Evolutionary conservation across 1,139 yeast species (phyloP).

Genomic region (Taphrina deformans): DNA sequence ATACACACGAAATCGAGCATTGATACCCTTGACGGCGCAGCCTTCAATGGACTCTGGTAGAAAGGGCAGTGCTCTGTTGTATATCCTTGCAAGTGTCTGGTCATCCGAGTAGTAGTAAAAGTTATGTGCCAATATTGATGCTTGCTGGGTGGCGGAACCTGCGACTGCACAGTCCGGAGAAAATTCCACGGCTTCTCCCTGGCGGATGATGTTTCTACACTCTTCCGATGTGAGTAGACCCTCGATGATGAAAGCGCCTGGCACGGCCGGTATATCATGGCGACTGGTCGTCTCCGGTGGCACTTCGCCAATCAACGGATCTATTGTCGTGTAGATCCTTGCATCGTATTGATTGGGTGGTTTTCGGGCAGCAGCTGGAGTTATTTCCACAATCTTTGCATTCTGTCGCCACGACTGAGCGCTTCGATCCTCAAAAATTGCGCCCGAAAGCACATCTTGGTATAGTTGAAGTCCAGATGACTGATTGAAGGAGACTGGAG

Average conservation of each 20-base stretch:
- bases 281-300: neutral
- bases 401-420: neutral
- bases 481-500: slow-evolving; percentile 7
- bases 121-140: slow-evolving; percentile 29
- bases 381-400: slow-evolving; percentile 17
- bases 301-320: neutral
- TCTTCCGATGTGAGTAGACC: slow-evolving; percentile 4
- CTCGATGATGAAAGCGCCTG: slow-evolving; percentile 30
- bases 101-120: slow-evolving; percentile 30
- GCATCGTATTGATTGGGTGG: slow-evolving; percentile 32
- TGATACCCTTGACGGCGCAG: slow-evolving; percentile 24
- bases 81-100: neutral
- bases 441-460: slow-evolving; percentile 12
- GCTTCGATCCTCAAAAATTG: slow-evolving; percentile 4
- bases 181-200: slow-evolving; percentile 24
- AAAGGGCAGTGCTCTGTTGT: slow-evolving; percentile 14
- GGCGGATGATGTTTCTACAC: slow-evolving; percentile 21
- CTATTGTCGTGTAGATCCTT: slow-evolving; percentile 18
- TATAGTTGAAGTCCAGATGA: slow-evolving; percentile 4
- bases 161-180: slow-evolving; percentile 29
- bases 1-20: slow-evolving; percentile 30
- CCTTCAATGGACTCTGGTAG: slow-evolving; percentile 27
- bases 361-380: slow-evolving; percentile 22
- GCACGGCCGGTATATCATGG: slow-evolving; percentile 21
- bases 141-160: slow-evolving; percentile 31